Evolutionary conservation across 208 protist species (phyloP).

Genomic region (Acanthamoeba sp.): DNA sequence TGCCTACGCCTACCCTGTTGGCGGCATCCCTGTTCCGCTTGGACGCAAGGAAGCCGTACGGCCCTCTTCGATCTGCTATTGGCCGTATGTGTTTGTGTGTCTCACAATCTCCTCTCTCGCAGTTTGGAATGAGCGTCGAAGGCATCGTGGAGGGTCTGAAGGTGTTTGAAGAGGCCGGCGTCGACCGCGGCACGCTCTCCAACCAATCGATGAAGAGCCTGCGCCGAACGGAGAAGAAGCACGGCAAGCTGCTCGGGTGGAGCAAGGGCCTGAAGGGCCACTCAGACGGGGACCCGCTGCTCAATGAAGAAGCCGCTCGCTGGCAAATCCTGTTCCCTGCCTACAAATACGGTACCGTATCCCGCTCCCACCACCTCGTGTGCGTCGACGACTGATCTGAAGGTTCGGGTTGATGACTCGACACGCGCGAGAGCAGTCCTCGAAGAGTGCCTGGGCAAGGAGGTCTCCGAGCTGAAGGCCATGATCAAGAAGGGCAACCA

Average conservation of each 20-base stretch:
- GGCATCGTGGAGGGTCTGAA: conserved; percentile 52
- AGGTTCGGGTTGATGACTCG: neutral
- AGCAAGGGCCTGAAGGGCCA: conserved; percentile 36
- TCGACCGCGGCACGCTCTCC: conserved; percentile 1
- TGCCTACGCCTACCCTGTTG: conserved; percentile 41
- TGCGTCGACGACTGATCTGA: neutral
- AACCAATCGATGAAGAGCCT: conserved; percentile 42
- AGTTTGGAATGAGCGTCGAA: conserved; percentile 63
- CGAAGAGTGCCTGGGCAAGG: neutral
- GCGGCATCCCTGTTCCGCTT: conserved; percentile 48
- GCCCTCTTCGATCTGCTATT: neutral
- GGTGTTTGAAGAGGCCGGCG: conserved; percentile 62
- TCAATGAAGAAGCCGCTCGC: conserved; percentile 1
- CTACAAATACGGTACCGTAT: conserved; percentile 17
- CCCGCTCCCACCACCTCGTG: neutral
- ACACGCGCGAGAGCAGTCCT: neutral
- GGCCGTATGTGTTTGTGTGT: no score
- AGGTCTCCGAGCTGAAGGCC: neutral
- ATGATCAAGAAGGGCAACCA: conserved; percentile 35
- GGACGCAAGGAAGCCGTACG: conserved; percentile 29
- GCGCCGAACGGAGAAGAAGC: conserved; percentile 23
- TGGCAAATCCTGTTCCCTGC: conserved; percentile 56
- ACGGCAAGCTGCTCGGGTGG: conserved; percentile 54
- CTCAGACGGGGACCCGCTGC: neutral
- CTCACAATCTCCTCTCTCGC: neutral